Base-by-base conservation (phyloP, 345 rosid genomes). In the Brassica nigra region DNA sequence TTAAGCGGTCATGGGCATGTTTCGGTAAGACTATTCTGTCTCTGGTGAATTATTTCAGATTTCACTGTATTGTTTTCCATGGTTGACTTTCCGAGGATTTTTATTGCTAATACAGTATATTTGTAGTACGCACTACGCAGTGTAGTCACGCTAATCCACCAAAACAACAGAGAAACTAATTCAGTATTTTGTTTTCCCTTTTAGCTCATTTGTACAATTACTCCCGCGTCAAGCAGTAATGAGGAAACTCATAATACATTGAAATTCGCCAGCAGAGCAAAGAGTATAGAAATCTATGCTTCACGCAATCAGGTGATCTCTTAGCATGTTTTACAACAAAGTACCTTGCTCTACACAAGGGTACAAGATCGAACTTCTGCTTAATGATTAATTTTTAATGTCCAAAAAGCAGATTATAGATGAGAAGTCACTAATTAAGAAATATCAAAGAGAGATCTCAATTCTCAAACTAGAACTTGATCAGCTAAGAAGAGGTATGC, bases 191-290 rank as follows among this genome's bases (percentile, higher is more conserved):
- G 10, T 76, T 76, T 82, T 77, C 16, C 3, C 75, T 58, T 74
- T 34, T 90, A 96, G 99, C 99, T 96, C 79, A 96, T 96, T 76
- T 96, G 99, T 80, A 96, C 98, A 14, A 90, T 96, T 59, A 96
- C 99, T 79, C 99, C 99, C 70, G 97, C 99, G 36, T 96, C 99
- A 5, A 96, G 99, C 83, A 96, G 85, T 81, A 80, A 86, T 91
- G 99, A 96, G 80, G 99, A 96, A 88, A 96, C 99, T 58, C 99
- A 96, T 77, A 96, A 96, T 78, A 96, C 99, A 23, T 76, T 93
- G 81, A 96, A 96, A 86, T 96, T 96, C 76, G 99, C 99, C 71
- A 93, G 92, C 86, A 86, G 99, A 84, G 99, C 99, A 68, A 96
- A 96, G 86, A 87, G 92, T 68, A 95, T 96, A 64, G 99, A 96